Percentiles rank a stretch among this genome's conserved stretches.
Evolutionary conservation across 768 basidiomycete species (phyloP).

Genomic region (Tephrocybe sp.): DNA sequence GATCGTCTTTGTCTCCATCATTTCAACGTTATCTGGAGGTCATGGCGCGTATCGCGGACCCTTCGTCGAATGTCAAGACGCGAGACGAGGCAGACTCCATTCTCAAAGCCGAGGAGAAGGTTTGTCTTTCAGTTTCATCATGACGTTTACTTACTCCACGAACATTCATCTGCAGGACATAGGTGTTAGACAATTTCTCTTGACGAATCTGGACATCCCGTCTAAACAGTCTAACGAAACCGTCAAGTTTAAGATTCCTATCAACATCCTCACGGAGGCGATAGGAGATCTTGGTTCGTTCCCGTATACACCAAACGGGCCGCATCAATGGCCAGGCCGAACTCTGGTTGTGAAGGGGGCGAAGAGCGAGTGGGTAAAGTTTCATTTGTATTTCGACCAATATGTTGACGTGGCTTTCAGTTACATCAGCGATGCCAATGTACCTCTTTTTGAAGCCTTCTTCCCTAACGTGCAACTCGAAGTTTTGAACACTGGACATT

Average conservation of each 20-base stretch:
- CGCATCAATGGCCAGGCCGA: slow-evolving; percentile 48
- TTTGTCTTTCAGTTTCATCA: slow-evolving; percentile 20
- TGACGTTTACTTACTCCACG: background rate
- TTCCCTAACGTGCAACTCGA: slow-evolving; percentile 69
- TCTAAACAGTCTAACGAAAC: slow-evolving; percentile 7
- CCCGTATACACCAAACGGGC: slow-evolving; percentile 56
- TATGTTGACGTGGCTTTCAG: slow-evolving; percentile 27
- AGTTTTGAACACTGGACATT: slow-evolving; percentile 72
- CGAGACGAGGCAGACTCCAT: slow-evolving; percentile 67
- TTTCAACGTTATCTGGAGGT: slow-evolving; percentile 61
- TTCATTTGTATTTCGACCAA: background rate
- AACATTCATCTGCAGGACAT: slow-evolving; percentile 47
- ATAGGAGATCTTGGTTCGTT: slow-evolving; percentile 70
- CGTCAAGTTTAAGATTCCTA: slow-evolving; percentile 70
- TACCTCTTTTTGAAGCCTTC: slow-evolving; percentile 54
- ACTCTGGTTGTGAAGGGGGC: slow-evolving; percentile 75
- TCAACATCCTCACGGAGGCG: slow-evolving; percentile 56
- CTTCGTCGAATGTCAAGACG: slow-evolving; percentile 39
- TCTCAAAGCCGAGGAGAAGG: slow-evolving; percentile 60
- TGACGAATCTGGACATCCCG: slow-evolving; percentile 61
- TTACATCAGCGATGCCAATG: slow-evolving; percentile 70
- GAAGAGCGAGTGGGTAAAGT: slow-evolving; percentile 56
- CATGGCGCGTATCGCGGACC: slow-evolving; percentile 68
- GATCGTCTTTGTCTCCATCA: slow-evolving; percentile 52
- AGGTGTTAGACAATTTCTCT: slow-evolving; percentile 68